Percentiles rank a stretch among this genome's conserved stretches.
Evolutionary conservation across 208 protist species (phyloP).

Genomic region (Trypanosoma melophagium): DNA sequence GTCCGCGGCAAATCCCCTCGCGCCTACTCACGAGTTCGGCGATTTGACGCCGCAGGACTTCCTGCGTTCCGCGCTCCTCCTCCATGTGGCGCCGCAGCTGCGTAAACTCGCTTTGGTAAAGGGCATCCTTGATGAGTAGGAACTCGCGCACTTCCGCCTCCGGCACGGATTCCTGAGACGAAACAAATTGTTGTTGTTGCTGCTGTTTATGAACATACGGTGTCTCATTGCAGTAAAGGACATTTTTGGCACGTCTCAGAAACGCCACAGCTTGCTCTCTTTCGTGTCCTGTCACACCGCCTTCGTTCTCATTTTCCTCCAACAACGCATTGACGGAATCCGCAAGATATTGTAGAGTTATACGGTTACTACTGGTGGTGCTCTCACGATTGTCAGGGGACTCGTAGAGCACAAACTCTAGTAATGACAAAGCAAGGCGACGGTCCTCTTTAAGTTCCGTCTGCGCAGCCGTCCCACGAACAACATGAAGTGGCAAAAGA

Average conservation of each 20-base stretch:
- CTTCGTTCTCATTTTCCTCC: constrained; percentile 3
- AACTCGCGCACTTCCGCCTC: constrained; percentile 7
- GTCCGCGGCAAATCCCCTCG: background rate
- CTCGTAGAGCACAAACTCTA: constrained; percentile 9
- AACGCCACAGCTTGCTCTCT: constrained; percentile 13
- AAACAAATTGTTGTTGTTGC: too few species aligned
- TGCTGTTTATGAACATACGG: too few species aligned
- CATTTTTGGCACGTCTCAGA: constrained; percentile 6
- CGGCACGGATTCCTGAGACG: background rate
- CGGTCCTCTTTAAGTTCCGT: constrained; percentile 27
- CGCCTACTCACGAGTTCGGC: background rate
- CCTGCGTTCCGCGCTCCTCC: constrained; percentile 6
- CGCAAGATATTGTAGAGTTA: constrained; percentile 16
- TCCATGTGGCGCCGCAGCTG: constrained; percentile 8
- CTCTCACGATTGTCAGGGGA: background rate
- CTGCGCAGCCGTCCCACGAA: constrained; percentile 13
- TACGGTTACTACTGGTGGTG: background rate
- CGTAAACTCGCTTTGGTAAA: constrained; percentile 15
- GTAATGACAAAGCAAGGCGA: constrained; percentile 20
- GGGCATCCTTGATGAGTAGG: constrained; percentile 14
- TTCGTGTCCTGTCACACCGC: constrained; percentile 11
- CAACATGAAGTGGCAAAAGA: constrained; percentile 19
- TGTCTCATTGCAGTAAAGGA: background rate
- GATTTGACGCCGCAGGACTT: background rate
- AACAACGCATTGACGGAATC: constrained; percentile 19